phyloP scores from a whole-genome alignment of 2,329 filamentous ascomycete genomes.

The Epichloe elymi region DNA sequence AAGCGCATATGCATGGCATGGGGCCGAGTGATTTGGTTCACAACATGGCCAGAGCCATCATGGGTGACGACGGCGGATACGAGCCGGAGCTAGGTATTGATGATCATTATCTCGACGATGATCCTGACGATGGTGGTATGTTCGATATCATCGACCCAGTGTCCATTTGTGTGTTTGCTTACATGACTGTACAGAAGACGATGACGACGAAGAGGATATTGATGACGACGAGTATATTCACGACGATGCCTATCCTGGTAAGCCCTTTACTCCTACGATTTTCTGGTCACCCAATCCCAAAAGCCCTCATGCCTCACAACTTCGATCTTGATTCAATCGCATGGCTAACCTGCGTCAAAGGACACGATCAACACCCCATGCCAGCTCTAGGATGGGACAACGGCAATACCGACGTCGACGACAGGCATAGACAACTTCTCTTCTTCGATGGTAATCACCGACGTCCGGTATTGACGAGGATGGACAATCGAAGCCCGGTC shows the following conservation, averaged over 20 bases:
- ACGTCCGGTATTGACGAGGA: constrained; percentile 20
- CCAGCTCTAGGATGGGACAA: constrained; percentile 45
- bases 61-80: constrained; percentile 36
- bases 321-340: not conserved
- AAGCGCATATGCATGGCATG: constrained; percentile 33
- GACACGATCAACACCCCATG: constrained; percentile 22
- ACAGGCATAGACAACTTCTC: constrained; percentile 32
- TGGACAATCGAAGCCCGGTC: constrained; percentile 43
- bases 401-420: constrained; percentile 36
- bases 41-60: constrained; percentile 42
- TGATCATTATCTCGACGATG: constrained; percentile 40
- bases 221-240: constrained; percentile 55
- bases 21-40: constrained; percentile 33
- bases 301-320: not conserved
- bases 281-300: not conserved
- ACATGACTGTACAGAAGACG: constrained; percentile 23
- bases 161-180: not conserved
- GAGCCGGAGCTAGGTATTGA: constrained; percentile 40
- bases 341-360: not conserved
- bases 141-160: not conserved
- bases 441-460: constrained; percentile 37
- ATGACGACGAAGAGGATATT: constrained; percentile 57
- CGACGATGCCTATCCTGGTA: constrained; percentile 45
- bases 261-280: constrained; percentile 15
- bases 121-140: constrained; percentile 46